Base-by-base conservation (phyloP, 306 rosid genomes). In the Dryas drummondii region DNA sequence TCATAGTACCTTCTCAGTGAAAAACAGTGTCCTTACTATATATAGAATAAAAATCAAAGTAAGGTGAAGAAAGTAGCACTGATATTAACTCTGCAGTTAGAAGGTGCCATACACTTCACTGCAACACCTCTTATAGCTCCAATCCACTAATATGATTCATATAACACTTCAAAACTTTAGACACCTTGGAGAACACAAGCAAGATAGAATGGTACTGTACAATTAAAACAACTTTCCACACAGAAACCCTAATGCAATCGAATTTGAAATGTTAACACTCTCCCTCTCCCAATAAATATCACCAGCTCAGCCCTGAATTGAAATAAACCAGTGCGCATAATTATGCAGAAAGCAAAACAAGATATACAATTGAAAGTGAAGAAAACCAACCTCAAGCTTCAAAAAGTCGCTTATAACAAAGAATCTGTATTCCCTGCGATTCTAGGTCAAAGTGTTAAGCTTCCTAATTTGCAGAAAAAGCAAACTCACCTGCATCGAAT, bases 401-500 rank as follows among this genome's bases (percentile, higher is more conserved):
- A 82, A 80, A 80, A 82, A 57, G 27, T 76, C 56, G 69, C 60
- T 50, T 47, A 22, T 19, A 66, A 37, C 67, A 72, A 50, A 53
- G 42, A 78, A 66, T 51, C 64, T 8, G 60, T 61, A 76, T 59
- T 16, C 50, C 78, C 63, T 55, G 56, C 5, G 69, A 55, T 76
- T 84, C 77, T 71, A 87, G 77, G 83, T 75, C 84, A 81, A 80
- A 69, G 68, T 67, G n/a, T 12, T 56, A 68, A 73, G 83, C 68
- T 60, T 84, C 66, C 48, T 68, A 85, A 72, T 45, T 77, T 40
- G 44, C 68, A 74, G 12, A 72, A n/a, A 40, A 72, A 77, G 14
- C 51, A 71, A 44, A 87, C 86, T 84, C 68, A 78, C 98, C 97
- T 94, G 97, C 97, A 94, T 88, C 87, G 98, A 91, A 87, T 83